Conservation (phyloP, 768 basidiomycete genomes). For the Termitomyces sp. region DNA sequence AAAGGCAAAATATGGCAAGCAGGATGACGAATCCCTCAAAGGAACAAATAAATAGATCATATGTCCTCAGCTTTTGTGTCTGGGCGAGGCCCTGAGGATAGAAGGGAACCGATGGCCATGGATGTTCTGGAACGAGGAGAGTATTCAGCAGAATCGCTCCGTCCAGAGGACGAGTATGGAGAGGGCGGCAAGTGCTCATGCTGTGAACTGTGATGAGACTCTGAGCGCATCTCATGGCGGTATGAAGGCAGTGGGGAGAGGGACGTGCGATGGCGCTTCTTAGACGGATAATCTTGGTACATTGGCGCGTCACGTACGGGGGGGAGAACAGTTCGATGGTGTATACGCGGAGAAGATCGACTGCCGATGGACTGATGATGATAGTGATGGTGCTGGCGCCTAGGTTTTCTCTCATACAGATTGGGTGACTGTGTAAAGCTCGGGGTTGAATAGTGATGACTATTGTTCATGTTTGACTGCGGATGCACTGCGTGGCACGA, state of each 20-base stretch:
- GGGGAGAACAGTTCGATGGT: constrained; percentile 24
- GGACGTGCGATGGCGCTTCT: constrained; percentile 63
- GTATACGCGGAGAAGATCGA: constrained; percentile 33
- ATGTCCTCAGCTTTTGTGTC: constrained; percentile 30
- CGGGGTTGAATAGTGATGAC: constrained; percentile 36
- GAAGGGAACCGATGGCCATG: constrained; percentile 77
- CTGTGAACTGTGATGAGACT: constrained; percentile 22
- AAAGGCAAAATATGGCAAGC: background rate
- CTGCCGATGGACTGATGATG: constrained; percentile 25
- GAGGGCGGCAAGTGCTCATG: constrained; percentile 60
- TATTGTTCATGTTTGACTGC: constrained; percentile 22
- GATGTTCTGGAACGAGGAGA: constrained; percentile 68
- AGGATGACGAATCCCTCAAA: background rate
- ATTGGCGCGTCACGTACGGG: constrained; percentile 29
- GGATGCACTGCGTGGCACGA: constrained; percentile 17
- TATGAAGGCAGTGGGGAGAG: constrained; percentile 48
- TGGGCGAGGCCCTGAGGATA: constrained; percentile 42
- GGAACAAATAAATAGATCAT: constrained; percentile 17
- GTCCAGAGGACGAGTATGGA: constrained; percentile 65
- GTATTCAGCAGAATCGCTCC: constrained; percentile 61
- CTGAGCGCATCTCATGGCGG: constrained; percentile 35
- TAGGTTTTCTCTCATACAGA: constrained; percentile 25
- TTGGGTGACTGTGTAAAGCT: constrained; percentile 32
- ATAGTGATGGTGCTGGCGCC: constrained; percentile 27
- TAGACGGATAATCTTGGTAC: constrained; percentile 36